Evolutionary conservation across 352 stramenopile species (phyloP).

Genomic region (Phytopythium delawarense): DNA sequence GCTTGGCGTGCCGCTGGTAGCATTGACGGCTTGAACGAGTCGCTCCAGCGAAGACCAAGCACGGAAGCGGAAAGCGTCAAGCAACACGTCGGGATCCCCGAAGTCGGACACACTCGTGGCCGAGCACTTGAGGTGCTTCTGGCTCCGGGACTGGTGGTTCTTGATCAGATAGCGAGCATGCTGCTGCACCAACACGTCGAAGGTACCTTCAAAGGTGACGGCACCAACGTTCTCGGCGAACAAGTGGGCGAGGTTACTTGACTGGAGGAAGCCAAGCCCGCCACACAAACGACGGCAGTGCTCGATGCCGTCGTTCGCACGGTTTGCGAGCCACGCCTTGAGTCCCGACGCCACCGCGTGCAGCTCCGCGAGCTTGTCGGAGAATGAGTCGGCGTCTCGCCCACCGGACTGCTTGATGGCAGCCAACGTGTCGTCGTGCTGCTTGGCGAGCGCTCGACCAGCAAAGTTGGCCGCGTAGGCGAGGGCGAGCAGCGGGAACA

Average conservation of each 20-base stretch:
- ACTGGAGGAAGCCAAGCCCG: constrained; percentile 13
- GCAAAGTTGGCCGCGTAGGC: constrained; percentile 41
- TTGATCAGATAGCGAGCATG: constrained; percentile 44
- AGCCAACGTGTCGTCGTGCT: constrained; percentile 30
- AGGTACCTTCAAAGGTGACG: constrained; percentile 49
- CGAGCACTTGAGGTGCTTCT: neutral
- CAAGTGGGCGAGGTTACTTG: constrained; percentile 10
- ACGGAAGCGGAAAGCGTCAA: constrained; percentile 18
- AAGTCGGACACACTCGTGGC: constrained; percentile 8
- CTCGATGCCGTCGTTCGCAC: constrained; percentile 31
- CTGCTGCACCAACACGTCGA: constrained; percentile 55
- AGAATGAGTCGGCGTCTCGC: constrained; percentile 22
- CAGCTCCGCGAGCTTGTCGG: constrained; percentile 20
- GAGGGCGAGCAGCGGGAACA: constrained; percentile 36
- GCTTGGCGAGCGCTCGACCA: constrained; percentile 16
- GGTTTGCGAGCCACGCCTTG: constrained; percentile 31
- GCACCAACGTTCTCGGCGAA: constrained; percentile 39
- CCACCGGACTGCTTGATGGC: constrained; percentile 37
- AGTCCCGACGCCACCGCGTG: constrained; percentile 30
- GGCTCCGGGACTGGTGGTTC: neutral
- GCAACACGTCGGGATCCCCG: constrained; percentile 15
- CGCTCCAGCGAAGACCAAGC: constrained; percentile 17
- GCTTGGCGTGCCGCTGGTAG: constrained; percentile 15
- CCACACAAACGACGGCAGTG: constrained; percentile 21
- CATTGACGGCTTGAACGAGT: constrained; percentile 15